Base-by-base conservation (phyloP, 345 rosid genomes). In the Anacardium occidentale region DNA sequence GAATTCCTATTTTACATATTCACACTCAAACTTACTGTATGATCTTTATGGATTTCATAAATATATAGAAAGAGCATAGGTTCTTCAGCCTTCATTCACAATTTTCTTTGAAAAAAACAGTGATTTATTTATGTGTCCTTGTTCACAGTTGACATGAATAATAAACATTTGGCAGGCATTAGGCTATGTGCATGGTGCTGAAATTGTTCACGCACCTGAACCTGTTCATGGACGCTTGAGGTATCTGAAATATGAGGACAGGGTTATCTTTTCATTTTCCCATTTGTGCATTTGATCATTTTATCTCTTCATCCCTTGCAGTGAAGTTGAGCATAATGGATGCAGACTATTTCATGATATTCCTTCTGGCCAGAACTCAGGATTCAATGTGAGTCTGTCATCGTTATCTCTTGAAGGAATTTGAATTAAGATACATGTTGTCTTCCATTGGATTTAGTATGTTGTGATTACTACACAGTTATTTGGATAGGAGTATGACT, bases 211-310 rank as follows among this genome's bases (percentile, higher is more conserved):
- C 66, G 99, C 98, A 65, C 71, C 91, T 24, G 96, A 92, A 77
- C 98, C 99, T 59, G 89, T 95, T 69, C 99, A 95, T 79, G 99
- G 98, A 72, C 94, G 97, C 13, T 77, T 92, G 83, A 95, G 99
- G 99, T 95, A 86, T 68, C 66, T 67, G 61, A 37, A 65, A 68
- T 74, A 58, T 69, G 29, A 17, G 62, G 77, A 53, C 59, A 64
- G 25, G 18, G 69, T 44, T 69, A 51, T 66, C 50, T 10, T 24
- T n/a, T 73, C n/a, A n/a, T n/a, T 66, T 48, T 54, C 37, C 25
- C 55, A 58, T 24, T 52, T 54, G 52, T 47, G 42, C 52, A 57
- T 54, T 69, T 73, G 45, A 64, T 56, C 50, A 22, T 56, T 34
- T 15, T 24, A 52, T 57, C 51, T 58, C 18, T 54, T 6, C 45